Percentiles rank a stretch among this genome's conserved stretches.
phyloP scores from a whole-genome alignment of 2,329 filamentous ascomycete species.

The Aschersonia sp. region DNA sequence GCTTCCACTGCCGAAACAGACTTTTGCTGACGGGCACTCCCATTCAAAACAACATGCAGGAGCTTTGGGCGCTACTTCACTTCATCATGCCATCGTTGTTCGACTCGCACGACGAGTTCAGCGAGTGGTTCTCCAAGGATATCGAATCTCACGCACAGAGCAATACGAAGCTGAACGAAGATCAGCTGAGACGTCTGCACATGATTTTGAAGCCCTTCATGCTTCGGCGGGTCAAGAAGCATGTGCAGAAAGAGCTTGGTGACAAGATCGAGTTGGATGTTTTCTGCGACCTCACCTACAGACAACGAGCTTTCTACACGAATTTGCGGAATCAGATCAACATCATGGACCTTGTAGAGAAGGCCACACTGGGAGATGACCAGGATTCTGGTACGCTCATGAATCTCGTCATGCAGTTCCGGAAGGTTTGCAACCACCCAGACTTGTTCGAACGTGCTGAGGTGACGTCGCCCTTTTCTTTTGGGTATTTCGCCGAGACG shows the following conservation, averaged over 20 bases:
- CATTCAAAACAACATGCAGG: constrained; percentile 99
- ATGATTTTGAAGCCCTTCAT: constrained; percentile 99
- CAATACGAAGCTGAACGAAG: constrained; percentile 98
- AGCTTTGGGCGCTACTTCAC: constrained; percentile 92
- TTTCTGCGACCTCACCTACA: constrained; percentile 93
- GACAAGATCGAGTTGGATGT: constrained; percentile 97
- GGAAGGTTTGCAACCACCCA: constrained; percentile 97
- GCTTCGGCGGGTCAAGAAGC: constrained; percentile 98
- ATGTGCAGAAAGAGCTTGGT: constrained; percentile 95
- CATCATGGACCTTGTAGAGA: constrained; percentile 96
- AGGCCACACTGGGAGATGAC: constrained; percentile 86
- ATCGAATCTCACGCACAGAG: constrained; percentile 98
- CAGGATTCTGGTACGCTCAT: constrained; percentile 91
- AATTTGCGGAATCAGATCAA: constrained; percentile 95
- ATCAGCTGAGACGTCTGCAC: constrained; percentile 89
- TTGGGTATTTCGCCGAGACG: constrained; percentile 83
- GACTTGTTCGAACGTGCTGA: constrained; percentile 94
- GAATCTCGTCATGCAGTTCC: constrained; percentile 99
- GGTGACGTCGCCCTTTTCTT: constrained; percentile 71
- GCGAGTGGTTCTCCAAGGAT: constrained; percentile 88
- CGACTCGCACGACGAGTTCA: constrained; percentile 85
- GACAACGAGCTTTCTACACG: constrained; percentile 84
- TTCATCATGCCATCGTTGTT: constrained; percentile 99
- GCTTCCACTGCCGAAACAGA: constrained; percentile 90
- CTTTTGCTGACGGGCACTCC: constrained; percentile 90